These are phyloP conservation scores for Saturnispora sanitii DNA, from an alignment of 805 yeast genomes.

Conservation along the genomic window DNA sequence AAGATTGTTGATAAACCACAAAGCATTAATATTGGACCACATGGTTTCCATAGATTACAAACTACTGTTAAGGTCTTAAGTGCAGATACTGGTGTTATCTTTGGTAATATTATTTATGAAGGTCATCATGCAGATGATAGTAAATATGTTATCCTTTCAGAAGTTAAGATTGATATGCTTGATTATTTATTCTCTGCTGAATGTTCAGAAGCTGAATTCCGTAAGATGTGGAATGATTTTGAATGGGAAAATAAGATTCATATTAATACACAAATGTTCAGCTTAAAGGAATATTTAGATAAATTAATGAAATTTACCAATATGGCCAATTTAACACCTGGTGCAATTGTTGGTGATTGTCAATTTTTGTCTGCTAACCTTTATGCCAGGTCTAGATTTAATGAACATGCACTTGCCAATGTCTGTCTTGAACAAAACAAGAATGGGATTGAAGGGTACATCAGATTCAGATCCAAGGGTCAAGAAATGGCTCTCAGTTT, in stretches of 20 bases:
- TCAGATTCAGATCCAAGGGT: constrained; percentile 92
- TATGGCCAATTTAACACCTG: constrained; percentile 89
- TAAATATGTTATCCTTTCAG: constrained; percentile 84
- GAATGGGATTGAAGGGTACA: constrained; percentile 80
- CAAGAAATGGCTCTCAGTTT: constrained; percentile 93
- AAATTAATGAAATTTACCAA: constrained; percentile 74
- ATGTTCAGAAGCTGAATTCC: constrained; percentile 81
- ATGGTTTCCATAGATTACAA: constrained; percentile 85
- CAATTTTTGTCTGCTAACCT: constrained; percentile 89
- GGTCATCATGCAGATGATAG: constrained; percentile 89
- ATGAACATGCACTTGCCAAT: constrained; percentile 96
- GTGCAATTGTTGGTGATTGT: constrained; percentile 84
- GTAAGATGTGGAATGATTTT: constrained; percentile 98
- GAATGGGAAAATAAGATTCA: constrained; percentile 99
- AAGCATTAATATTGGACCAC: constrained; percentile 90
- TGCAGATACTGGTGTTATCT: constrained; percentile 96
- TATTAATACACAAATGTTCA: constrained; percentile 56
- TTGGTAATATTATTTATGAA: constrained; percentile 94
- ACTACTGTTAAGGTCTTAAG: constrained; percentile 89
- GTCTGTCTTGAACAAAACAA: constrained; percentile 79
- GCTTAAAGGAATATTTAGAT: constrained; percentile 70
- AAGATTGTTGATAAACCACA: constrained; percentile 89
- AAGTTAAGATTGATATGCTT: constrained; percentile 92
- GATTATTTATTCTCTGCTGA: constrained; percentile 95
- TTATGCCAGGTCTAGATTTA: constrained; percentile 86